These are phyloP conservation scores for Trichosanthes cucumerina DNA, from an alignment of 306 rosid species.

Conservation along the genomic window DNA sequence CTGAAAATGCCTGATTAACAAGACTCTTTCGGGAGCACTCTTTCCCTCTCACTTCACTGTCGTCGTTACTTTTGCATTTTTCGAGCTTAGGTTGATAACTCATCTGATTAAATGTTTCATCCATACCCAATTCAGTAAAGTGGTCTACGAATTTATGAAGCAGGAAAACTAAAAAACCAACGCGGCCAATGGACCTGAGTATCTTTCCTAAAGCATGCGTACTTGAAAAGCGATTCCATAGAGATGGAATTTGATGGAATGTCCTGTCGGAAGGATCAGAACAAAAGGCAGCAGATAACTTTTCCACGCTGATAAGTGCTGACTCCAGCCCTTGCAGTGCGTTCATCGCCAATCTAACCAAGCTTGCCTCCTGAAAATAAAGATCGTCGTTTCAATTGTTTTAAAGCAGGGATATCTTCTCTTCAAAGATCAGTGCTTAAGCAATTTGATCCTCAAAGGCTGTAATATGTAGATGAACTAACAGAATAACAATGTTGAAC, in stretches of 20 bases:
- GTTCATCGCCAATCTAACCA: slow-evolving; percentile 68
- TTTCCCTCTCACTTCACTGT: slow-evolving; percentile 13
- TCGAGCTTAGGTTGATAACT: slow-evolving; percentile 7
- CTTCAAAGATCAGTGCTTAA: not conserved
- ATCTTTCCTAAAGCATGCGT: slow-evolving; percentile 64
- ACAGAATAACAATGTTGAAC: not conserved
- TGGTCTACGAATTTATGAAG: slow-evolving; percentile 46
- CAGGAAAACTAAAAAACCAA: slow-evolving; percentile 57
- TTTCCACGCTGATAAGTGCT: slow-evolving; percentile 50
- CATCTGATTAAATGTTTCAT: slow-evolving; percentile 2
- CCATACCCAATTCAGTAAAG: slow-evolving; percentile 29
- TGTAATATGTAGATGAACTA: not conserved
- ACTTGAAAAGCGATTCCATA: slow-evolving; percentile 72
- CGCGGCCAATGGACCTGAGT: slow-evolving; percentile 52
- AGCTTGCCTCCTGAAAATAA: slow-evolving; percentile 58
- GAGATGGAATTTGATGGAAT: slow-evolving; percentile 46
- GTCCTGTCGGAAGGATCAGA: slow-evolving; percentile 63
- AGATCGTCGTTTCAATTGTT: not conserved
- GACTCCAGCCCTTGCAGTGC: slow-evolving; percentile 69
- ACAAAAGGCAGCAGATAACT: slow-evolving; percentile 41
- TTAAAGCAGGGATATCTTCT: not conserved
- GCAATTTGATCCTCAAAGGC: not conserved
- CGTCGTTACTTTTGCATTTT: slow-evolving; percentile 19
- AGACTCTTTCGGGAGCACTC: slow-evolving; percentile 37
- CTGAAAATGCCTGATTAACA: slow-evolving; percentile 86